Conservation (phyloP, 169 alveolate genomes). For the Eimeria acervulina region DNA sequence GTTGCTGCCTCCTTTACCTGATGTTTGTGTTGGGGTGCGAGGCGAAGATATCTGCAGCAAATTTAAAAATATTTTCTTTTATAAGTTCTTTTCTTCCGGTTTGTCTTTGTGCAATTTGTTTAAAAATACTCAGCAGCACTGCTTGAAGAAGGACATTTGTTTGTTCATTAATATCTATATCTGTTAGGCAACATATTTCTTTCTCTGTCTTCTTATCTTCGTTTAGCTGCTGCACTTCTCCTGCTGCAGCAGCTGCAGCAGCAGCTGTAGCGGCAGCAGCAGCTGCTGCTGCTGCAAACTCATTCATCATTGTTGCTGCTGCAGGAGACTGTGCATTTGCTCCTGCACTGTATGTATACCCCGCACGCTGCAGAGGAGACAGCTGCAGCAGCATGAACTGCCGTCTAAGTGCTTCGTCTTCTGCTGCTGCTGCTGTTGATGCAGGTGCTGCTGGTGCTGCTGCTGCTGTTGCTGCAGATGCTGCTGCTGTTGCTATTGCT, state of each 20-base stretch:
- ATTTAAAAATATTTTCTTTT: neutral
- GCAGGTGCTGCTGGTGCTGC: neutral
- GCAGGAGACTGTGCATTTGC: conserved; percentile 36
- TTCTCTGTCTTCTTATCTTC: neutral
- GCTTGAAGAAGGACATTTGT: neutral
- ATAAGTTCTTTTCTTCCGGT: neutral
- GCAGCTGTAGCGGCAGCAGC: neutral
- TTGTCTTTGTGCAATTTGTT: neutral
- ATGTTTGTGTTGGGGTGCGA: neutral
- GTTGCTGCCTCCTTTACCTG: neutral
- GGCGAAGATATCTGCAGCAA: neutral
- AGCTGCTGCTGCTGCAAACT: neutral
- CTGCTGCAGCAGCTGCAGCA: neutral
- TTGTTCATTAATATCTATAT: neutral
- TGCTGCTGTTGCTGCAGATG: neutral
- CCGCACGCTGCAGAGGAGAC: conserved; percentile 12
- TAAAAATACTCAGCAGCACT: neutral
- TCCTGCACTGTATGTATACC: conserved; percentile 13
- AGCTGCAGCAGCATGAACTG: neutral
- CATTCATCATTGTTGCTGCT: neutral
- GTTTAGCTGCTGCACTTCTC: neutral
- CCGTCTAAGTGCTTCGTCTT: neutral
- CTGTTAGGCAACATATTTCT: neutral
- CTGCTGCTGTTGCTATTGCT: too few relatives aligned
- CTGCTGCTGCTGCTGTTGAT: too few relatives aligned